Evolutionary conservation across 116 monocot genomes (phyloP).

Genomic region (Cymodocea nodosa): DNA sequence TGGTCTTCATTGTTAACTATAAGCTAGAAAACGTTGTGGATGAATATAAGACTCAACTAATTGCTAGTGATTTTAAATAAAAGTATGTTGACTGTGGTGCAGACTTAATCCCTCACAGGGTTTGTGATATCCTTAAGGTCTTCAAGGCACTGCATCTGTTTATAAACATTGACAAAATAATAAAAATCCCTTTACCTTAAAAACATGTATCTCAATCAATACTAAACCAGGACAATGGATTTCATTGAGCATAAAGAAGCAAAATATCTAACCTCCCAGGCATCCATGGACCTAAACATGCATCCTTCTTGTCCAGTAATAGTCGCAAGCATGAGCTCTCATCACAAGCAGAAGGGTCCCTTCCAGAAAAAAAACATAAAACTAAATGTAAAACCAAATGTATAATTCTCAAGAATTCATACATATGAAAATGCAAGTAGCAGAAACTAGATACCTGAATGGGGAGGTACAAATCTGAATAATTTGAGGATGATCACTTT

Average conservation of each 20-base stretch:
- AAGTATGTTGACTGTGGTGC: too few relatives aligned
- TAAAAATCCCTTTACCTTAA: too few relatives aligned
- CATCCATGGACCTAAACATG: slow-evolving; percentile 91
- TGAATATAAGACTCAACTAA: too few relatives aligned
- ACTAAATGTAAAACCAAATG: neutral
- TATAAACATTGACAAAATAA: too few relatives aligned
- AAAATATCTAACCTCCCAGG: slow-evolving; percentile 70
- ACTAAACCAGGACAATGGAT: neutral
- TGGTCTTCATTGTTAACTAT: too few relatives aligned
- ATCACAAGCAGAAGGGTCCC: slow-evolving; percentile 67
- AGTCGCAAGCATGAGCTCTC: slow-evolving; percentile 86
- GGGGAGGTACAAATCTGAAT: slow-evolving; percentile 67
- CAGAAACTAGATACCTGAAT: slow-evolving; percentile 40
- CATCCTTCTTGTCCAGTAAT: slow-evolving; percentile 88
- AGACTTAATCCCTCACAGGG: too few relatives aligned
- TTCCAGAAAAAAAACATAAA: slow-evolving; percentile 9
- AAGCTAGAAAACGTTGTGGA: too few relatives aligned
- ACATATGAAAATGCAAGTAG: too few relatives aligned
- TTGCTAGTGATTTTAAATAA: too few relatives aligned
- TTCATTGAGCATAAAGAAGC: neutral
- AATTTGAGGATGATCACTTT: slow-evolving; percentile 68
- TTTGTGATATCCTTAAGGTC: too few relatives aligned
- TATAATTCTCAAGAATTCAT: neutral
- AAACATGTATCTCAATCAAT: too few relatives aligned
- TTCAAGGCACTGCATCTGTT: too few relatives aligned